These are phyloP conservation scores for Trichoderma harzianum DNA, from an alignment of 2,329 filamentous ascomycete genomes.

Conservation along the genomic window DNA sequence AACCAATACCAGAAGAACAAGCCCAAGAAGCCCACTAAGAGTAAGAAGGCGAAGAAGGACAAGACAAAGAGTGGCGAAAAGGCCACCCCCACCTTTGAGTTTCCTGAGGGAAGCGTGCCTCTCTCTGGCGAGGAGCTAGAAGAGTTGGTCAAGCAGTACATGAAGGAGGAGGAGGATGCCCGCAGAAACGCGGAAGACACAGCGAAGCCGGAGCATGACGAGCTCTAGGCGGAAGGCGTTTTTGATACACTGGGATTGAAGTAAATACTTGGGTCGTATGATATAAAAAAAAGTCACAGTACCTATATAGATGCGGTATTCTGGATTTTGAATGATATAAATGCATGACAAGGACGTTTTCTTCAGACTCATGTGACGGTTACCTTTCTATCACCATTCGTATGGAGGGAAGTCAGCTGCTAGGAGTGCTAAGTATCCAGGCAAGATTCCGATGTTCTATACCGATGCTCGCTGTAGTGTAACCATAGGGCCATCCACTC, in stretches of 20 bases:
- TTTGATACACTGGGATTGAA: background rate
- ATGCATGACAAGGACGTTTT: background rate
- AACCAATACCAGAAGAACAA: constrained; percentile 44
- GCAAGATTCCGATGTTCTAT: background rate
- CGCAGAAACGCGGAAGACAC: constrained; percentile 27
- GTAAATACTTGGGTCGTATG: constrained; percentile 10
- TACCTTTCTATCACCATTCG: background rate
- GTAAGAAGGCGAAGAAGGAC: constrained; percentile 38
- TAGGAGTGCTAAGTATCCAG: background rate
- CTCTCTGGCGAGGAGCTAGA: constrained; percentile 48
- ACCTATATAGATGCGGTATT: constrained; percentile 9
- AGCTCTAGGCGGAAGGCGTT: constrained; percentile 30
- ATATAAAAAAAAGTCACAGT: background rate
- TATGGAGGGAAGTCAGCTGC: background rate
- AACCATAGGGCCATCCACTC: background rate
- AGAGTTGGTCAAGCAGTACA: constrained; percentile 42
- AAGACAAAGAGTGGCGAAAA: constrained; percentile 36
- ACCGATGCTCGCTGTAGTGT: background rate
- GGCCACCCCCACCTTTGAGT: constrained; percentile 39
- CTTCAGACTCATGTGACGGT: background rate
- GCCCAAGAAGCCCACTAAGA: constrained; percentile 45
- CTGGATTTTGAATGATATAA: background rate
- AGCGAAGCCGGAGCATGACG: constrained; percentile 32
- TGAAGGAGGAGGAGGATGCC: constrained; percentile 29
- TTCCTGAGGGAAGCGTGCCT: constrained; percentile 35